A percentile compares a stretch with the other conserved stretches of the same genome.
Evolutionary conservation across 2,329 filamentous ascomycete species (phyloP).

Genomic region (Penicillium janthinellum): DNA sequence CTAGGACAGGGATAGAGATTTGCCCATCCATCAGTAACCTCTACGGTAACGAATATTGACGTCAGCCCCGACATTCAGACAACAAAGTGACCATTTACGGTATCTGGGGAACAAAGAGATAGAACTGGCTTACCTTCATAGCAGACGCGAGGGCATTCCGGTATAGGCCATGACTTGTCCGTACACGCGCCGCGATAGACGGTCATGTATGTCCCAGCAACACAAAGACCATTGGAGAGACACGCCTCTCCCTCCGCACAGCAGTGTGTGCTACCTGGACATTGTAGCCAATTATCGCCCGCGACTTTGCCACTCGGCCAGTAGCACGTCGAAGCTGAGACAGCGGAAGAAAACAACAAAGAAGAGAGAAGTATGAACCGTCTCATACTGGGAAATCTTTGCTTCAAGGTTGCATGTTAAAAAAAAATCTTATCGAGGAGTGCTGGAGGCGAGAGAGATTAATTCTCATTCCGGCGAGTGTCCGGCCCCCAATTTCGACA

Average conservation of each 20-base stretch:
- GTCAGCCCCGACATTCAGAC: neutral
- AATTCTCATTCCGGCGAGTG: neutral
- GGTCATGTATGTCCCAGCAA: conserved; percentile 7
- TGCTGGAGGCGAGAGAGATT: neutral
- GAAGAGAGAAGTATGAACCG: neutral
- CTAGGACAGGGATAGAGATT: neutral
- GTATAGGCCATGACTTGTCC: conserved; percentile 11
- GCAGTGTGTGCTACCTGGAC: conserved; percentile 13
- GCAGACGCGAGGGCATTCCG: conserved; percentile 13
- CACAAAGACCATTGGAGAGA: conserved; percentile 17
- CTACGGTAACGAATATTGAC: neutral
- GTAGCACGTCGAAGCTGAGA: neutral
- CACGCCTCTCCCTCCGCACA: conserved; percentile 14
- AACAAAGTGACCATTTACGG: neutral
- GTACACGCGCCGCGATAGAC: conserved; percentile 18
- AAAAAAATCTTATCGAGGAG: neutral
- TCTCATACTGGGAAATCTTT: neutral
- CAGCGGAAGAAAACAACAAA: neutral
- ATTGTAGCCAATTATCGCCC: conserved; percentile 4
- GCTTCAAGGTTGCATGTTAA: neutral
- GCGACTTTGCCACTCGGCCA: conserved; percentile 6
- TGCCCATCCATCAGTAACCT: neutral
- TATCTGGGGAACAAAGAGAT: neutral
- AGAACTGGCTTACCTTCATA: conserved; percentile 7
- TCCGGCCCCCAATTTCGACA: neutral